phyloP scores from a whole-genome alignment of 1,284 basidiomycete species.

The Pseudozyma thailandica region DNA sequence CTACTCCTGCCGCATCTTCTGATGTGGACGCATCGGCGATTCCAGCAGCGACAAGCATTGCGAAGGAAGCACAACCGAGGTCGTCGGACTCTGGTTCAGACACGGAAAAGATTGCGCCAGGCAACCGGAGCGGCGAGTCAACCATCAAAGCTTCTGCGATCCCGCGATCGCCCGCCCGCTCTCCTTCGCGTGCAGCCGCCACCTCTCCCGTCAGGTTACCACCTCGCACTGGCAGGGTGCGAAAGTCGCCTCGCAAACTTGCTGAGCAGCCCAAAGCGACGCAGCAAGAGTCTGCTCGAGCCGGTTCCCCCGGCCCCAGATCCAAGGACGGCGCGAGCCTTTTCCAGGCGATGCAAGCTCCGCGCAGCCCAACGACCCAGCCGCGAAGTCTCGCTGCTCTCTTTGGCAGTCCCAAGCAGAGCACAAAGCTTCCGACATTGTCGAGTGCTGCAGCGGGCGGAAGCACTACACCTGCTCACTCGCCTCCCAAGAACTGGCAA shows the following conservation, averaged over 20 bases:
- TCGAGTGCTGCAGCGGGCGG: constrained; percentile 17
- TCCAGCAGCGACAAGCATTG: background rate
- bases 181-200: constrained; percentile 28
- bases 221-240: constrained; percentile 40
- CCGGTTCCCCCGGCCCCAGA: constrained; percentile 27
- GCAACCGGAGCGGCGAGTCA: constrained; percentile 35
- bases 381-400: constrained; percentile 43
- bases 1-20: background rate
- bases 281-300: constrained; percentile 14
- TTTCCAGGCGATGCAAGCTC: constrained; percentile 28
- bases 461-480: constrained; percentile 44
- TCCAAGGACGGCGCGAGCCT: constrained; percentile 11
- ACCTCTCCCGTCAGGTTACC: constrained; percentile 36
- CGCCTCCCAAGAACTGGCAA: constrained; percentile 46
- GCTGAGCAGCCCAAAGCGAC: constrained; percentile 26
- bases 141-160: constrained; percentile 50
- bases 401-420: constrained; percentile 43
- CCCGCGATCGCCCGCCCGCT: constrained; percentile 42
- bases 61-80: constrained; percentile 1
- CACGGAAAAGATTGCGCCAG: constrained; percentile 26
- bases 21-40: background rate
- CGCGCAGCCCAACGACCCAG: constrained; percentile 29
- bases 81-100: constrained; percentile 40
- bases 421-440: constrained; percentile 37
- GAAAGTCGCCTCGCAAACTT: constrained; percentile 43